Evolutionary conservation across 148 eudicot genomes (phyloP).

Genomic region (Camellia granthamiana): DNA sequence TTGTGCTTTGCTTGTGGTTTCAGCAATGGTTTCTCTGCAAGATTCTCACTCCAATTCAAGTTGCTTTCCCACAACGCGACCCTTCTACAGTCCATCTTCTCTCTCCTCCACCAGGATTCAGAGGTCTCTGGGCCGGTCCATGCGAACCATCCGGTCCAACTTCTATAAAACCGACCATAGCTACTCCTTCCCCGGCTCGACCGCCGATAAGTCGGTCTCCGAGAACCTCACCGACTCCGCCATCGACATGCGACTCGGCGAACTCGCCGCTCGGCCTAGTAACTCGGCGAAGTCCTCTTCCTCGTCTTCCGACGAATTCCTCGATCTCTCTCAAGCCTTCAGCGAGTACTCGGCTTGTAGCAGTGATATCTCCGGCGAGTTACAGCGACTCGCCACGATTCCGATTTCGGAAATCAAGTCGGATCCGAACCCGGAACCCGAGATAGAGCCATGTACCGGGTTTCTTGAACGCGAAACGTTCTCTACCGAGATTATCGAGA

Average conservation of each 20-base stretch:
- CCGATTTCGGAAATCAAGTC: slow-evolving; percentile 16
- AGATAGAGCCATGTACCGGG: slow-evolving; percentile 56
- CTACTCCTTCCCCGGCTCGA: slow-evolving; percentile 11
- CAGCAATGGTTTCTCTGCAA: slow-evolving; percentile 60
- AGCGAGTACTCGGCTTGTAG: slow-evolving; percentile 67
- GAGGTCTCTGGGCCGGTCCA: slow-evolving; percentile 69
- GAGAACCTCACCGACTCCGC: slow-evolving; percentile 70
- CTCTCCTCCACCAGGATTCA: slow-evolving; percentile 39
- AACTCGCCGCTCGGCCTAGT: slow-evolving; percentile 42
- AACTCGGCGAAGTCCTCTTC: slow-evolving; percentile 31
- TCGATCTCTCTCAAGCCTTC: slow-evolving; percentile 57
- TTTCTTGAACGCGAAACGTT: slow-evolving; percentile 65
- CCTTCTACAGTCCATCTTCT: slow-evolving; percentile 52
- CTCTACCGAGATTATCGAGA: slow-evolving; percentile 85
- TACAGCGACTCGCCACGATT: slow-evolving; percentile 56
- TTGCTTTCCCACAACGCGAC: slow-evolving; percentile 37
- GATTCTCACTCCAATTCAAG: slow-evolving; percentile 38
- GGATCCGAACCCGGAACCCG: slow-evolving; percentile 19
- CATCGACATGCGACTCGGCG: slow-evolving; percentile 59
- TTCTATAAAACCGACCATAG: slow-evolving; percentile 30
- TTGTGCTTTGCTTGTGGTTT: neutral
- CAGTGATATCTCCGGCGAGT: slow-evolving; percentile 88
- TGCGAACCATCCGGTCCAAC: slow-evolving; percentile 81
- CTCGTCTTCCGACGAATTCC: slow-evolving; percentile 29
- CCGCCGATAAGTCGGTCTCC: slow-evolving; percentile 15